Percentiles rank a stretch among this genome's conserved stretches.
phyloP scores from a whole-genome alignment of 139 green algal species.

The Eudorina sp. region DNA sequence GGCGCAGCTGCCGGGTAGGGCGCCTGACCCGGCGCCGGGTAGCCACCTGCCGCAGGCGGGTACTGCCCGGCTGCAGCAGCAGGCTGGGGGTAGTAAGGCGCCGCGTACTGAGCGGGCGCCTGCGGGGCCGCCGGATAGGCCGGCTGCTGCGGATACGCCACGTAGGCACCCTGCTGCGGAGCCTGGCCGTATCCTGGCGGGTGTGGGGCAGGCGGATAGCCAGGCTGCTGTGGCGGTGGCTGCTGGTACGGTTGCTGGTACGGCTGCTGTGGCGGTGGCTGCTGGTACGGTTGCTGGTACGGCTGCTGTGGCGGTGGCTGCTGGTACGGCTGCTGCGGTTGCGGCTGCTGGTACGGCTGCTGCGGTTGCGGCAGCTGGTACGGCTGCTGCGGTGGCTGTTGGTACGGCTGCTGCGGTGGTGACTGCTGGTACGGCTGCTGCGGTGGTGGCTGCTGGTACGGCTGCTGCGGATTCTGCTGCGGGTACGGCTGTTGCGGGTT shows the following conservation, averaged over 20 bases:
- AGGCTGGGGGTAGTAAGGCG: neutral
- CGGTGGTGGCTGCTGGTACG: slow-evolving; percentile 10
- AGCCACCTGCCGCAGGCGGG: neutral
- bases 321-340: neutral
- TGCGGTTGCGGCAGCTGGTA: neutral
- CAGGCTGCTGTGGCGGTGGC: neutral
- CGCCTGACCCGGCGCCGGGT: neutral
- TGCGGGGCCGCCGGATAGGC: neutral
- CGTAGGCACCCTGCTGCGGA: neutral
- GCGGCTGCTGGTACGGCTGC: slow-evolving; percentile 38
- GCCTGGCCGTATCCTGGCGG: neutral
- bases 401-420: slow-evolving; percentile 28
- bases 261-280: neutral
- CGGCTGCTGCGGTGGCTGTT: slow-evolving; percentile 2
- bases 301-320: neutral
- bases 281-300: neutral
- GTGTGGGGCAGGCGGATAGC: neutral
- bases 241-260: neutral
- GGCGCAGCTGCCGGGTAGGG: neutral
- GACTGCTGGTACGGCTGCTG: slow-evolving; percentile 18
- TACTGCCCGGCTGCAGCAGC: neutral
- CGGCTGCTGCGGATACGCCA: neutral
- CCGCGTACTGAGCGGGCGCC: neutral
- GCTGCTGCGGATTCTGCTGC: neutral
- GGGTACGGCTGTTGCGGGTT: neutral